These are phyloP conservation scores for Pseudonitzschia multistriata DNA, from an alignment of 108 stramenopile genomes.

Conservation along the genomic window DNA sequence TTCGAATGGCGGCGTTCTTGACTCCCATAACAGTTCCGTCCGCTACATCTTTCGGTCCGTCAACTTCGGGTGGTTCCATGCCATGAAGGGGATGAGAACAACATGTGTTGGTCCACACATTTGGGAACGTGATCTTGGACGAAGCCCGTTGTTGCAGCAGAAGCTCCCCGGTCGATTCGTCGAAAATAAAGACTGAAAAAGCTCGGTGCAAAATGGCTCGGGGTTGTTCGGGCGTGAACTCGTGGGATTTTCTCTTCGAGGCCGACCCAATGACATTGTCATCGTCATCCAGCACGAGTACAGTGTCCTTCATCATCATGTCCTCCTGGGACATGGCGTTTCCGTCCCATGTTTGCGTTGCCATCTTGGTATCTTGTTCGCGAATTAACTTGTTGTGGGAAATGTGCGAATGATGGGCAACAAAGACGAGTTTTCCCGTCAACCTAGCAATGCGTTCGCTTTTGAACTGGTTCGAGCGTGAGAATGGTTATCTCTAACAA, in stretches of 20 bases:
- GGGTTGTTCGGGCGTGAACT: conserved; percentile 60
- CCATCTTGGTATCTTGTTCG: conserved; percentile 16
- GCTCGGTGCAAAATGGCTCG: conserved; percentile 93
- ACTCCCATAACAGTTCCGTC: conserved; percentile 83
- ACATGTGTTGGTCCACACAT: conserved; percentile 99
- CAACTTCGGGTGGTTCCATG: conserved; percentile 81
- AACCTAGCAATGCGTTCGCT: no score
- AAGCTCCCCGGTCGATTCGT: conserved; percentile 77
- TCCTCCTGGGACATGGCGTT: conserved; percentile 73
- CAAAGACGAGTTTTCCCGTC: no score
- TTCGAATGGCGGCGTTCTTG: conserved; percentile 94
- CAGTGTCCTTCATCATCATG: conserved; percentile 84
- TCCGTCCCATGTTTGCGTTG: conserved; percentile 51
- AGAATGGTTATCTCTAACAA: no score
- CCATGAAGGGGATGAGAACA: conserved; percentile 96
- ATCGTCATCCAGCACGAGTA: conserved; percentile 71
- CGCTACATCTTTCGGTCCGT: conserved; percentile 56
- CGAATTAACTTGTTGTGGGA: no score
- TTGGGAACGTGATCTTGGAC: conserved; percentile 97
- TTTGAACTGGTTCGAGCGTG: no score
- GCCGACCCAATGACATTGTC: conserved; percentile 81
- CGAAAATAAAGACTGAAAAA: conserved; percentile 98
- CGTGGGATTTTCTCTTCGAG: conserved; percentile 71
- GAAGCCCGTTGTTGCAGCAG: conserved; percentile 94
- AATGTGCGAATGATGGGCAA: no score